Evolutionary conservation across 2,329 filamentous ascomycete species (phyloP), one percentile per base, ranked within the genome.

Genomic region (Calonectria hawksworthii): DNA sequence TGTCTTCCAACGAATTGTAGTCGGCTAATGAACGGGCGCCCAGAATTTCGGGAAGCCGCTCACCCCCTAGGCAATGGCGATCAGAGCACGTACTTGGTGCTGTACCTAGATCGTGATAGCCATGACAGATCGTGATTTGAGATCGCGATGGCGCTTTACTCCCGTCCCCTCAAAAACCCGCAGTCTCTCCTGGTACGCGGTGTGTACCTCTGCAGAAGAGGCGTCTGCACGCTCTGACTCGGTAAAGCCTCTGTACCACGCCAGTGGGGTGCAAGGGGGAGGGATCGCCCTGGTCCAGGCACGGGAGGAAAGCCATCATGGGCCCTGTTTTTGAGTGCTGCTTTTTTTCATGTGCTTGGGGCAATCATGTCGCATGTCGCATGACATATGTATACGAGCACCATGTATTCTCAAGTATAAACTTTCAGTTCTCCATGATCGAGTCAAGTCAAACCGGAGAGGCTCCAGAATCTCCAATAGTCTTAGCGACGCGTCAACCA

Each of bases 61-160:
- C 36, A 10, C 8, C 8, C n/a, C 23, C 56, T 63, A 9, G 36
- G 11, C 41, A 44, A 26, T 14, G 6, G n/a, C 9, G 34, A 41
- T 26, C 34, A 7, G 16, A 41, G 8, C 30, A 50, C 14, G 38
- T 23, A 32, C 56, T 23, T 47, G 9, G 7, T 30, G 10, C 10
- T 11, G 28, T 32, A n/a, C 61, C 59, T 41, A 51, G 28, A 64
- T 54, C 61, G 34, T n/a, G 18, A 30, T 47, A 34, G 34, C 51
- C n/a, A 23, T 52, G 56, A 63, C 23, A 61, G 51, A 74, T 74
- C 72, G 67, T 59, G 67, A 70, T 70, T 64, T 47, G 38, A 52
- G 72, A 73, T 73, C 72, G 66, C 66, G 56, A 68, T 59, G 67
- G 67, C 67, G 67, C 51, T 38, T 47, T 34, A n/a, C 51, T 70